Percentiles rank a stretch among this genome's conserved stretches.
Evolutionary conservation across 169 alveolate genomes (phyloP).

Genomic region (Amoebophrya sp.): DNA sequence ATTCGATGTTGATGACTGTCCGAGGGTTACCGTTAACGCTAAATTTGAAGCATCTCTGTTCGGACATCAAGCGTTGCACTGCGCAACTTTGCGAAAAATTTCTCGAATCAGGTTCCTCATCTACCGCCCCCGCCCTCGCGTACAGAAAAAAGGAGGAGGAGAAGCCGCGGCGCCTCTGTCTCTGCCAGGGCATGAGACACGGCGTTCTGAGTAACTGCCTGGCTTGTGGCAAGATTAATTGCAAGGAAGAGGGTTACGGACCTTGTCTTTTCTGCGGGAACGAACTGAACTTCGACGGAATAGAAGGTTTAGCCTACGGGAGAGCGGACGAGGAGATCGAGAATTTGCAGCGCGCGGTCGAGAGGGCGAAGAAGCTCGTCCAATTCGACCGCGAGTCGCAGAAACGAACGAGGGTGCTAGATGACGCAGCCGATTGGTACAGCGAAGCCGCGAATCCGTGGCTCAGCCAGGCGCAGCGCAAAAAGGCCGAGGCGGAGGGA

Average conservation of each 20-base stretch:
- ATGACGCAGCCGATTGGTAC: slow-evolving; percentile 29
- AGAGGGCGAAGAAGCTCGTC: neutral
- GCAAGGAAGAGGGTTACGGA: neutral
- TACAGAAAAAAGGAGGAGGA: too few species aligned
- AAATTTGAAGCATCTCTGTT: neutral
- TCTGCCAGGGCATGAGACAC: neutral
- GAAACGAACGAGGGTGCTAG: slow-evolving; percentile 22
- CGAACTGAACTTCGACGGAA: neutral
- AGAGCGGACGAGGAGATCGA: neutral
- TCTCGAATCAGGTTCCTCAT: too few species aligned
- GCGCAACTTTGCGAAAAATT: neutral
- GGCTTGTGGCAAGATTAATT: neutral
- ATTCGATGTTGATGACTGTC: neutral
- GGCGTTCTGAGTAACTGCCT: neutral
- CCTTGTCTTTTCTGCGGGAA: neutral
- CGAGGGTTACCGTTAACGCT: neutral
- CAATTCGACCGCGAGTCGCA: slow-evolving; percentile 14
- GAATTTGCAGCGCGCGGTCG: neutral
- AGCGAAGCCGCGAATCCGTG: slow-evolving; percentile 33
- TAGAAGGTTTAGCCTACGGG: neutral
- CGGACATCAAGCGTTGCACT: neutral
- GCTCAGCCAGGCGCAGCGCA: slow-evolving; percentile 8
- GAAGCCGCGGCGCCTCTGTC: neutral
- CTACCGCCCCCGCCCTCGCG: too few species aligned
- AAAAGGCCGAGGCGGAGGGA: neutral